These are phyloP conservation scores for Bolboschoenus planiculmis DNA, from an alignment of 176 grass and related monocot genomes.

Conservation along the genomic window DNA sequence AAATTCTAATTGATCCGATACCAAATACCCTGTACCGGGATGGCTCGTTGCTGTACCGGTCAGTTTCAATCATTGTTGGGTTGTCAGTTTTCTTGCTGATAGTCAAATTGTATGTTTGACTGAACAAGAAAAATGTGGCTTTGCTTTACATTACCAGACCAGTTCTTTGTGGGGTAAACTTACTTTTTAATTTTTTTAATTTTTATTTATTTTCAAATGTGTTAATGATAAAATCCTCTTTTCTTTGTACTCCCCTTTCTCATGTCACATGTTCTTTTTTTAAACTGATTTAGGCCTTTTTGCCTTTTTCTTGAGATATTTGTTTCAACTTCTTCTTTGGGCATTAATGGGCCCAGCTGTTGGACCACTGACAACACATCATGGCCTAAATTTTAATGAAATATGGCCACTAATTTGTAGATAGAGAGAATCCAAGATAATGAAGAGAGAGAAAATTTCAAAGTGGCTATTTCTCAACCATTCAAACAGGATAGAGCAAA, in stretches of 20 bases:
- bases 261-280: background rate
- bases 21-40: background rate
- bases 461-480: background rate
- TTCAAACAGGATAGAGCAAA: conserved; percentile 16
- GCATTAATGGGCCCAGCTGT: background rate
- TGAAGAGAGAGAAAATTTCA: background rate
- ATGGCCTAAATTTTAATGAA: background rate
- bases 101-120: background rate
- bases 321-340: background rate
- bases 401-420: conserved; percentile 3
- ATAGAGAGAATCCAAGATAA: conserved; percentile 1
- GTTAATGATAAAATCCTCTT: background rate
- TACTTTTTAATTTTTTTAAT: background rate
- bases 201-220: background rate
- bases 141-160: background rate
- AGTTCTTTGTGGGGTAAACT: background rate
- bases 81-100: background rate
- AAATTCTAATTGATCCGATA: background rate
- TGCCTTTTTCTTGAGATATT: background rate
- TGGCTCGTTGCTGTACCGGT: background rate
- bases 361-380: conserved; percentile 20
- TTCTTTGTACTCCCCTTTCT: background rate
- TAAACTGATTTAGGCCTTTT: background rate
- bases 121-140: background rate
- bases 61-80: background rate